Evolutionary conservation across 1,284 basidiomycete genomes (phyloP).

Genomic region (Pyrrhoderma noxium): DNA sequence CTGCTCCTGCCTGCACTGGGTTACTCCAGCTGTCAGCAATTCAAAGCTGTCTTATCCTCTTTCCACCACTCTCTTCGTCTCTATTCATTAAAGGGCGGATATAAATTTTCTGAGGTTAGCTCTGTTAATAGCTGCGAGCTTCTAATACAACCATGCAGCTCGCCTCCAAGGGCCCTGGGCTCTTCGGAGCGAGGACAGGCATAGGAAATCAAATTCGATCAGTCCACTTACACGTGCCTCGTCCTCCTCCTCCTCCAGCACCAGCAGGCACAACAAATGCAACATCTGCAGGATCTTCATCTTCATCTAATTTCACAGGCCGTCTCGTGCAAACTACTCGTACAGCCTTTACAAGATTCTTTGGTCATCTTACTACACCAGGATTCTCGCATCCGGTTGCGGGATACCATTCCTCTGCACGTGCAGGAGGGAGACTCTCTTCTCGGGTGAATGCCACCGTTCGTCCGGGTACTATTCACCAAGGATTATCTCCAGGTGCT

Average conservation of each 20-base stretch:
- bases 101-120: no score
- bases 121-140: no score
- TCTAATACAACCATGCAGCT: slow-evolving; percentile 15
- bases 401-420: slow-evolving; percentile 15
- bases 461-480: slow-evolving; percentile 28
- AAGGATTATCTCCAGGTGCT: slow-evolving; percentile 37
- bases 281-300: slow-evolving; percentile 4
- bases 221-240: slow-evolving; percentile 10
- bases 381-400: slow-evolving; percentile 35
- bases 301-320: slow-evolving; percentile 1
- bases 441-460: slow-evolving; percentile 23
- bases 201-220: slow-evolving; percentile 4
- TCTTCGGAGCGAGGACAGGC: slow-evolving; percentile 7
- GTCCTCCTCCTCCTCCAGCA: neutral
- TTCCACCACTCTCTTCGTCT: no score
- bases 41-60: no score
- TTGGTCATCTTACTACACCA: slow-evolving; percentile 51
- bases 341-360: slow-evolving; percentile 45
- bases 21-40: no score
- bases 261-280: neutral
- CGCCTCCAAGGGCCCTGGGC: slow-evolving; percentile 16
- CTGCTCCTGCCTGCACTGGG: no score
- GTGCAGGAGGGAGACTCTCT: slow-evolving; percentile 31
- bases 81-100: no score
- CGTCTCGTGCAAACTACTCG: slow-evolving; percentile 30